Evolutionary conservation across 306 rosid genomes (phyloP), one percentile per base, ranked within the genome.

Genomic region (Vigna radiata): DNA sequence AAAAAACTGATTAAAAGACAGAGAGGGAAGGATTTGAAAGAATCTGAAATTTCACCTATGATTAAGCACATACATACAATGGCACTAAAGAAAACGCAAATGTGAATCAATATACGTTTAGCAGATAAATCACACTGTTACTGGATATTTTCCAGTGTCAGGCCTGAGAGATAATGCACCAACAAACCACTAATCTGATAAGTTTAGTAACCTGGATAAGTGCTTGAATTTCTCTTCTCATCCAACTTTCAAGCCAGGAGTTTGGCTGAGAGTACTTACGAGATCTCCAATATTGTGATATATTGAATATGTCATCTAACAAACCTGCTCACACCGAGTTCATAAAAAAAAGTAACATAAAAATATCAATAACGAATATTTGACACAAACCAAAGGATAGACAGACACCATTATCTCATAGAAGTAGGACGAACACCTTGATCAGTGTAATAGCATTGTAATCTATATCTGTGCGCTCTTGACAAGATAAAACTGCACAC

Each of bases 141-240:
- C 31, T n/a, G 56, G 18, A 55, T 44, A 55, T 48, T 33, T 68
- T 55, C 47, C 65, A 66, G 56, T 47, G 49, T 36, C 60, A 49
- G 27, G 72, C 44, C 4, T 7, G 18, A 70, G 56, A 76, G 78
- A 37, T 19, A 74, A 70, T 23, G 21, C 54, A 52, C 6, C 25
- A 46, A 31, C 25, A 72, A 73, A 54, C 55, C 70, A 43, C 33
- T 58, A 41, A 59, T 29, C 33, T 67, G 81, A 68, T 17, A 76
- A 77, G 75, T 52, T 53, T 44, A 46, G 55, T 52, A 53, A 94
- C 97, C 97, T 95, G 97, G 48, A 77, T 73, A 65, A 92, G 86
- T 55, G 96, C 91, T 85, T 95, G 96, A 86, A 90, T 88, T 84
- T 95, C 98, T 89, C 97, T 86, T 86, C 58, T 90, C 89, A 91